Conservation (phyloP, 441 rosid species). For the Lepidium campestre region DNA sequence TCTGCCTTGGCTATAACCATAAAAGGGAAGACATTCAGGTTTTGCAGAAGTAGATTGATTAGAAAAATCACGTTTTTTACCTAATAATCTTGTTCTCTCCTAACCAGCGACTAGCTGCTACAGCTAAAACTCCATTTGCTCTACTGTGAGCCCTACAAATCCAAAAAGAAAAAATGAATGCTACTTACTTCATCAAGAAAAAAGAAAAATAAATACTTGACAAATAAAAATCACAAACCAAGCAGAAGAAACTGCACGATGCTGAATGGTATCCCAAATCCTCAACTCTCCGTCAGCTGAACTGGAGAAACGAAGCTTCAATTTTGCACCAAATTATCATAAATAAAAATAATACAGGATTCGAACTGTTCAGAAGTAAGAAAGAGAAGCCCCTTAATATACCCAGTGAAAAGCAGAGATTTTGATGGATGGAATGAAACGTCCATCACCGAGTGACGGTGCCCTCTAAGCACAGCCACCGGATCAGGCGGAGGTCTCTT, state of each 20-base stretch:
- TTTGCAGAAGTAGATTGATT: not conserved
- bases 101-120: slow-evolving; percentile 48
- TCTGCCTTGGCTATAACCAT: slow-evolving; percentile 67
- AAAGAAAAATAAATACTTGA: not conserved
- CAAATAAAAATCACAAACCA: slow-evolving; percentile 36
- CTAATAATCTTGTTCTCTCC: slow-evolving; percentile 70
- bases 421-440: slow-evolving; percentile 67
- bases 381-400: not conserved
- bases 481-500: slow-evolving; percentile 83
- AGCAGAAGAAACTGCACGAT: slow-evolving; percentile 62
- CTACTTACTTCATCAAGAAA: not conserved
- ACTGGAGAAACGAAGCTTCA: slow-evolving; percentile 35
- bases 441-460: slow-evolving; percentile 81
- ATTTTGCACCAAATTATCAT: slow-evolving; percentile 1
- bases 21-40: not conserved
- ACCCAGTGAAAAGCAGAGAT: slow-evolving; percentile 74
- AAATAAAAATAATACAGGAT: not conserved
- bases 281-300: slow-evolving; percentile 86
- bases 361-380: not conserved
- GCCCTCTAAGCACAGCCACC: slow-evolving; percentile 82
- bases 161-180: slow-evolving; percentile 2
- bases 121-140: slow-evolving; percentile 73
- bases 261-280: slow-evolving; percentile 75
- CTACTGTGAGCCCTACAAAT: slow-evolving; percentile 72
- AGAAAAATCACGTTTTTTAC: slow-evolving; percentile 22